A percentile compares a stretch with the other conserved stretches of the same genome.
These are phyloP conservation scores for Penicillium nordicum DNA, from an alignment of 2,329 filamentous ascomycete genomes.

Conservation along the genomic window DNA sequence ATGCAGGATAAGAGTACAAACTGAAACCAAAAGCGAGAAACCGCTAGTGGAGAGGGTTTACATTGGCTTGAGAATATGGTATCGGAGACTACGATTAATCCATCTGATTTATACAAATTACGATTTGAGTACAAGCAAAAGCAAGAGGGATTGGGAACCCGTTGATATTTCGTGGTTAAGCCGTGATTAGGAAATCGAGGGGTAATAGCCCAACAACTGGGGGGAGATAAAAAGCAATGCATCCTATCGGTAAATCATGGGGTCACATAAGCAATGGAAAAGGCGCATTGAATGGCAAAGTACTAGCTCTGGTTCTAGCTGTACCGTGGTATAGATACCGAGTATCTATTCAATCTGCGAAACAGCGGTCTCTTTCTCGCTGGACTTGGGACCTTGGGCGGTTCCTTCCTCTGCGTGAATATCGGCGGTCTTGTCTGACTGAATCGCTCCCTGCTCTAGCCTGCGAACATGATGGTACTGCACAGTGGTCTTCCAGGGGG, in stretches of 20 bases:
- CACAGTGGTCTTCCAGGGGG: conserved; percentile 19
- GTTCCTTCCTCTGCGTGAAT: conserved; percentile 12
- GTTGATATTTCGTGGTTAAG: background rate
- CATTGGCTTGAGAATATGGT: too few species aligned
- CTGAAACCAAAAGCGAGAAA: too few species aligned
- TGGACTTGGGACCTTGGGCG: background rate
- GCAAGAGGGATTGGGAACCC: background rate
- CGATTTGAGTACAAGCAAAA: background rate
- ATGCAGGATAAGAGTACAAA: too few species aligned
- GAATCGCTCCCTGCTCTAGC: conserved; percentile 15
- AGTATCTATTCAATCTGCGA: conserved; percentile 4
- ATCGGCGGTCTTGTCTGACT: conserved; percentile 13
- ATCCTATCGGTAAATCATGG: background rate
- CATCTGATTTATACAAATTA: background rate
- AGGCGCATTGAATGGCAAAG: background rate
- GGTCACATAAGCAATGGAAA: background rate
- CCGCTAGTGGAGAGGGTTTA: too few species aligned
- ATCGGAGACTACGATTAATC: too few species aligned
- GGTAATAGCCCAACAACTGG: background rate
- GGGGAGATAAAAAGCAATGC: background rate
- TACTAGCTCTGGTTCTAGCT: background rate
- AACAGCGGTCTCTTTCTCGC: conserved; percentile 8
- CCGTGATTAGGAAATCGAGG: background rate
- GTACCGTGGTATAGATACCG: background rate
- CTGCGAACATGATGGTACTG: conserved; percentile 18